phyloP scores from a whole-genome alignment of 2,329 filamentous ascomycete genomes.

The Diplodia sapinea region DNA sequence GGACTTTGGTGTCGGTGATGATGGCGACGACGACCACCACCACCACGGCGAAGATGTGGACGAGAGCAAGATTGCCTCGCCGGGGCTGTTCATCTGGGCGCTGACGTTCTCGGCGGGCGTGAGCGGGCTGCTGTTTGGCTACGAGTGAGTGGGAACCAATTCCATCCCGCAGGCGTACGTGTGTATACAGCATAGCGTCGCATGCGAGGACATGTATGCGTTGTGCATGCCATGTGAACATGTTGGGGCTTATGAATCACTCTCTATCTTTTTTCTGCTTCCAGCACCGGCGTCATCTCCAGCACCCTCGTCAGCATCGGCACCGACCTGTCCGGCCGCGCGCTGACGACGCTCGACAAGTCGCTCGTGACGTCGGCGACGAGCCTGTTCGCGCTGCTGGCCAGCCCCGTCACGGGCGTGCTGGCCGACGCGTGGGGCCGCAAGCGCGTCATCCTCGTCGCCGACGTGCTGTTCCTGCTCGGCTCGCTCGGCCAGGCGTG shows the following conservation, averaged over 20 bases:
- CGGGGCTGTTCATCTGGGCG: conserved; percentile 58
- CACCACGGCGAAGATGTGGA: conserved; percentile 37
- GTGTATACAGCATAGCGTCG: too few species aligned
- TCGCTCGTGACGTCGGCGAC: conserved; percentile 64
- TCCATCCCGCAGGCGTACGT: neutral
- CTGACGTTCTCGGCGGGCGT: conserved; percentile 64
- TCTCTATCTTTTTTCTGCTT: neutral
- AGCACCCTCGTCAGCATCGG: conserved; percentile 64
- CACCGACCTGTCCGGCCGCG: conserved; percentile 58
- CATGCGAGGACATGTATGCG: neutral
- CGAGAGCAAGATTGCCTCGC: conserved; percentile 40
- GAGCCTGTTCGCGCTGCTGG: conserved; percentile 62
- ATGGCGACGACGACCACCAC: too few species aligned
- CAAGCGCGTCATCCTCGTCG: conserved; percentile 79
- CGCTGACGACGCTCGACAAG: conserved; percentile 61
- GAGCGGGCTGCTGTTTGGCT: conserved; percentile 65
- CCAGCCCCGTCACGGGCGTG: conserved; percentile 60
- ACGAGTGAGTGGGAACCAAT: conserved; percentile 53
- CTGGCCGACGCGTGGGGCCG: conserved; percentile 77
- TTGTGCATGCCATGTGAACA: neutral
- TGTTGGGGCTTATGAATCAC: neutral
- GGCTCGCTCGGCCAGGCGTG: conserved; percentile 42
- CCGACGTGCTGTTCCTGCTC: conserved; percentile 54
- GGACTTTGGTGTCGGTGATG: conserved; percentile 33
- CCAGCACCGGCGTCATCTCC: conserved; percentile 65